A percentile compares a stretch with the other conserved stretches of the same genome.
phyloP scores from a whole-genome alignment of 345 rosid species.

The Gossypioides kirkii region DNA sequence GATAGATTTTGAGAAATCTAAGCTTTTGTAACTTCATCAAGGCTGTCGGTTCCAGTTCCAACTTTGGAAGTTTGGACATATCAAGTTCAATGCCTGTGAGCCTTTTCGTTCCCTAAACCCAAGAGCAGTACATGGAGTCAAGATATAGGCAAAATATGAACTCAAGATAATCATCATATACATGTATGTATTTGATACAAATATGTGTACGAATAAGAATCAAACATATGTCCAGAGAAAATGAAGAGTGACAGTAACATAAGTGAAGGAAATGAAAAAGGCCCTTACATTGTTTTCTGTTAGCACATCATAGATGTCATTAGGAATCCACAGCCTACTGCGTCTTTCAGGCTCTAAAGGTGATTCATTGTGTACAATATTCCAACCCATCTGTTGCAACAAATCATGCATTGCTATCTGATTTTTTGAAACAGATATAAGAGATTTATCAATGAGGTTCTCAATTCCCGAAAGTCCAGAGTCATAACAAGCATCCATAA shows the following conservation, averaged over 20 bases:
- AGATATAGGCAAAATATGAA: too few relatives aligned
- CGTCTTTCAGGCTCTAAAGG: neutral
- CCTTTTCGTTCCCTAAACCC: too few relatives aligned
- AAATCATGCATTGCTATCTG: slow-evolving; percentile 26
- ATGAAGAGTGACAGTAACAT: neutral
- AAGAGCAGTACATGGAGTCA: too few relatives aligned
- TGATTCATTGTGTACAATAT: slow-evolving; percentile 11
- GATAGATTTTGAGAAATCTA: neutral
- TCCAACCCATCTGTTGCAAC: neutral
- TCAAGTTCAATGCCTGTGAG: too few relatives aligned
- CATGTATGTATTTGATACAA: too few relatives aligned
- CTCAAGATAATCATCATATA: too few relatives aligned
- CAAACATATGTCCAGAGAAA: too few relatives aligned
- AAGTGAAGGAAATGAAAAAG: neutral
- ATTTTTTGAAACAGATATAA: slow-evolving; percentile 12
- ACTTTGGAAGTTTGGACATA: too few relatives aligned
- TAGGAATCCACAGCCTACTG: slow-evolving; percentile 6
- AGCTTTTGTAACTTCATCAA: neutral
- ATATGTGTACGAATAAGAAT: too few relatives aligned
- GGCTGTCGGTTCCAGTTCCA: neutral
- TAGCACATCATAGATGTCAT: neutral
- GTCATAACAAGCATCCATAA: slow-evolving; percentile 21
- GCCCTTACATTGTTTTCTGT: neutral
- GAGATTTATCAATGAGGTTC: slow-evolving; percentile 17
- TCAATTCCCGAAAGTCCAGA: slow-evolving; percentile 23